Base-by-base conservation (phyloP, 495 filamentous ascomycete species). In the Chaetomidium leptoderma region DNA sequence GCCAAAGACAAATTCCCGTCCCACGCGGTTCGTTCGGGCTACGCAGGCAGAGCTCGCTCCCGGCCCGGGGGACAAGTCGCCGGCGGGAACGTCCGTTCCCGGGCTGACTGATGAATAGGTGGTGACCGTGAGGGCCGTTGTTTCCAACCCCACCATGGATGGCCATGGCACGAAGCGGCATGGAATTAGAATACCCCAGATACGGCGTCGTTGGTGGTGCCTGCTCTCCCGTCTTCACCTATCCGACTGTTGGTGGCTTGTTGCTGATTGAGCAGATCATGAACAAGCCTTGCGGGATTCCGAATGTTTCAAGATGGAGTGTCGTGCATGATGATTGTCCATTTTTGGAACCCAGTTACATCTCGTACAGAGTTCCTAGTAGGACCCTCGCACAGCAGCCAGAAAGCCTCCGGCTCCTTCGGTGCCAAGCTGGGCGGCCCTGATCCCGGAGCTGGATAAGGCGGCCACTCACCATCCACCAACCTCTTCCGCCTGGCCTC, bases 391-490 rank as follows among this genome's bases (percentile, higher is more conserved):
- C 47, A 26, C 17, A 26, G n/a, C n/a, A n/a, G 30, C 23, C 48
- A 24, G 39, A 9, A 36, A 33, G n/a, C n/a, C 40, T 17, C 29
- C 17, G 29, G 30, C 16, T 19, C 29, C 29, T 49, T 27, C 26
- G 24, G n/a, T 24, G 19, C 46, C 45, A 51, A 58, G 23, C 14
- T 16, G 9, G 10, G 17, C 19, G 27, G 7, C 16, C 2, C 24
- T n/a, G 32, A 42, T 42, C n/a, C 33, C 33, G 21, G 48, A 26
- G 23, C 44, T 36, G 42, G 47, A 42, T 30, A 57, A 42, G 57
- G 48, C 48, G 49, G 33, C 57, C 57, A 59, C 32, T 59, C 57
- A 59, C 13, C 27, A 23, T 39, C 48, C 40, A 17, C 17, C 27
- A 40, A 24, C 36, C 26, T 36, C 27, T 27, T 32, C 29, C 29